A percentile compares a stretch with the other conserved stretches of the same genome.
phyloP scores from a whole-genome alignment of 768 basidiomycete species.

The Rickenella mellea region DNA sequence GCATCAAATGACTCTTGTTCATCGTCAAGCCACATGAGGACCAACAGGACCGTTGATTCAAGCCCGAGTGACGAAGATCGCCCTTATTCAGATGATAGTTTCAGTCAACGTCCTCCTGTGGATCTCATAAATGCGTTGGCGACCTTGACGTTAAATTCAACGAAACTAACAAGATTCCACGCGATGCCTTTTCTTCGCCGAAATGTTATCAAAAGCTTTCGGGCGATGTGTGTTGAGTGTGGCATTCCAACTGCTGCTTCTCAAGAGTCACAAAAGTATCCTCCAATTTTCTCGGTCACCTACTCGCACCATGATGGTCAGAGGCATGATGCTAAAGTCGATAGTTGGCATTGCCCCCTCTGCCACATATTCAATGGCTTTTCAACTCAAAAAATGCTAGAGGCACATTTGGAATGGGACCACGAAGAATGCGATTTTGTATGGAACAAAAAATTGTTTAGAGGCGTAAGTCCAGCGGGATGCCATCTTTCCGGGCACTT shows the following conservation, averaged over 20 bases:
- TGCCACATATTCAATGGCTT: slow-evolving; percentile 39
- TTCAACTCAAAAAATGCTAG: slow-evolving; percentile 30
- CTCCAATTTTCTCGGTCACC: slow-evolving; percentile 16
- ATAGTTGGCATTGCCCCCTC: slow-evolving; percentile 41
- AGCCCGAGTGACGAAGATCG: no score
- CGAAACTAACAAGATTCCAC: no score
- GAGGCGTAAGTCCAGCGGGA: background rate
- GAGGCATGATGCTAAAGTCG: slow-evolving; percentile 4
- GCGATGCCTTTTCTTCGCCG: slow-evolving; percentile 54
- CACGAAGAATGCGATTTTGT: slow-evolving; percentile 29
- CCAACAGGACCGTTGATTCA: no score
- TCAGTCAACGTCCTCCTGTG: no score
- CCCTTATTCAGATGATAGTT: no score
- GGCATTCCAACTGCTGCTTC: slow-evolving; percentile 24
- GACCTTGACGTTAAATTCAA: no score
- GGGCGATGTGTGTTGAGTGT: slow-evolving; percentile 25
- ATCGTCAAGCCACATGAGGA: no score
- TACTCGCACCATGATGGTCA: slow-evolving; percentile 8
- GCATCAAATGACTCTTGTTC: no score
- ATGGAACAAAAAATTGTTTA: slow-evolving; percentile 25
- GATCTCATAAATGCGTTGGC: no score
- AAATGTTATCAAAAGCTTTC: slow-evolving; percentile 41
- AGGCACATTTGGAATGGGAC: slow-evolving; percentile 39
- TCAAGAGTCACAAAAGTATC: slow-evolving; percentile 9
- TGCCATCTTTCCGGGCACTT: background rate